Evolutionary conservation across 768 basidiomycete species (phyloP), one percentile per base, ranked within the genome.

Genomic region (Leccinum longicurvipes): DNA sequence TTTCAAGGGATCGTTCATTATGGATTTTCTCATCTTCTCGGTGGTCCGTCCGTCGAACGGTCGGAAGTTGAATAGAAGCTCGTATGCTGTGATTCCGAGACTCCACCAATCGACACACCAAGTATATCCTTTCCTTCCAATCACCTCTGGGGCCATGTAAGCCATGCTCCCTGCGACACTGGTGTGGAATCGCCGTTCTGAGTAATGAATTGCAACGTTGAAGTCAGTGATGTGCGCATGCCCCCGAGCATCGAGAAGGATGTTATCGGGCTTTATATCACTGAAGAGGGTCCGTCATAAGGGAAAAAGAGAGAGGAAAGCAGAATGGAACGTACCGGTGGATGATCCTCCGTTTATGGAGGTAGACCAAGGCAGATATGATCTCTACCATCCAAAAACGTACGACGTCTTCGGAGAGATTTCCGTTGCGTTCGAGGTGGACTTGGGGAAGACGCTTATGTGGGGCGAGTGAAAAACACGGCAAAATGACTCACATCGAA

Each of bases 71-170:
- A 89, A 91, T 28, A 95, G 73, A n/a, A 97, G 81, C 66, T 98
- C 95, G 73, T 89, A 96, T 56, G 86, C 88, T 25, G 89, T 89
- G 54, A 97, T 79, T 28, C 95, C 95, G 19, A 98, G 78, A 67
- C 91, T 93, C 95, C 95, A 98, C 89, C 92, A 97, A 69, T 98
- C 95, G 49, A 92, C 82, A 48, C 85, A 86, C 82, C 91, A 94
- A 4, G 89, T 89, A 72, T 99, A 99, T 15, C 97, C 97, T 66
- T 85, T 87, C 66, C 90, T 87, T 50, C 82, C 84, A 44, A 98
- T 79, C n/a, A 99, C 89, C 71, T 99, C 93, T 0, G 96, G 95
- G 10, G 95, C 95, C 97, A 99, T 99, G 75, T 99, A 99, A 0
- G 97, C 96, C 93, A 99, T 95, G 66, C 91, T 94, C 4, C 97